Evolutionary conservation across 192 early-diverging fungal genomes (phyloP), one percentile per base, ranked within the genome.

Genomic region (Umbelopsis isabellina): DNA sequence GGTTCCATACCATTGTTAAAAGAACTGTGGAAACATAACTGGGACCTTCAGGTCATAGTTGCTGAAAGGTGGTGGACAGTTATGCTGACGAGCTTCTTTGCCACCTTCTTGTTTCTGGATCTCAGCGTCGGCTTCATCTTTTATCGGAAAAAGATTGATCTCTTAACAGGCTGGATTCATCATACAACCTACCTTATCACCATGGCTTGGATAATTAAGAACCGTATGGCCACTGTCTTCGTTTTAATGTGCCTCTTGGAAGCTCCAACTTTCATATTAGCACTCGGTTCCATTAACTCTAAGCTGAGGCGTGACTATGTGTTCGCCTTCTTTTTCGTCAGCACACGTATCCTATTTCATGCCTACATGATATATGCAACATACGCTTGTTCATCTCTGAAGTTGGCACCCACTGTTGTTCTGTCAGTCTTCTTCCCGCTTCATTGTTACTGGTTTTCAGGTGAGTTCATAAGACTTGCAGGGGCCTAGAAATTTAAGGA

Each of bases 131-230:
- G 89, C 7, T n/a, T 69, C 10, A 11, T 83, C 20, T 85, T 77
- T 67, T 90, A 91, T 71, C 80, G 78, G 13, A 75, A 80, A 11
- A 80, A 80, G 8, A 88, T 91, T 37, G 79, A 76, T 23, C 18
- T 75, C 3, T 48, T 88, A 45, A 86, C 81, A 10, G 89, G 88
- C 6, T 91, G 86, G 74, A 81, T 89, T 37, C 89, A 91, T 74
- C 89, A 91, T 67, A 81, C 78, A 21, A 69, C 83, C 35, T 91
- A 87, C 66, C 18, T 83, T 11, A 74, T 78, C 70, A 66, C 83
- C 18, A 33, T 79, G 7, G 52, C 61, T 22, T 79, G 78, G 78
- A 61, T 72, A 22, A 52, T 79, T n/a, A 20, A 46, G 4, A 41
- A 55, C 11, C 45, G 66, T 20, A 49, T 68, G 4, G 72, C 79